Conservation (phyloP, 352 stramenopile genomes). For the Peronospora destructor region DNA sequence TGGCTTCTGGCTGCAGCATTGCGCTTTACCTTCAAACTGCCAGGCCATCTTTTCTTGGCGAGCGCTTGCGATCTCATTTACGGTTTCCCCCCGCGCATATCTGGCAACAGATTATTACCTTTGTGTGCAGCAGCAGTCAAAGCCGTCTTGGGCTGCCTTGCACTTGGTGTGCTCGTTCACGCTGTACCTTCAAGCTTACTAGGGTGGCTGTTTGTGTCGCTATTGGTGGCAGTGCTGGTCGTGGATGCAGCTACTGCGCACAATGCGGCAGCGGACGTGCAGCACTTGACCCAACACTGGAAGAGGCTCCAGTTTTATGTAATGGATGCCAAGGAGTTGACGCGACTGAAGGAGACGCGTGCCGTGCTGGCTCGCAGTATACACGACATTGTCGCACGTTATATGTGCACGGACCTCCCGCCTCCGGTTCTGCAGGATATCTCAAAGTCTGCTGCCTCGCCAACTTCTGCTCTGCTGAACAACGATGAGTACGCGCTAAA, state of each 20-base stretch:
- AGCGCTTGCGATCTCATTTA: slow-evolving; percentile 54
- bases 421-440: slow-evolving; percentile 55
- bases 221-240: slow-evolving; percentile 24
- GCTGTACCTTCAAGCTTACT: slow-evolving; percentile 24
- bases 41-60: slow-evolving; percentile 39
- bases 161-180: slow-evolving; percentile 32
- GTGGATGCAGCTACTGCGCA: slow-evolving; percentile 33
- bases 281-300: slow-evolving; percentile 51
- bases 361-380: slow-evolving; percentile 52
- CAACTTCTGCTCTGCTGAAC: slow-evolving; percentile 26
- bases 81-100: slow-evolving; percentile 27
- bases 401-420: slow-evolving; percentile 56
- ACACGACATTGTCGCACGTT: slow-evolving; percentile 58
- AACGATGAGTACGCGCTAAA: slow-evolving; percentile 69
- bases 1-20: slow-evolving; percentile 38
- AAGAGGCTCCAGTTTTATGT: slow-evolving; percentile 73
- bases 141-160: slow-evolving; percentile 29
- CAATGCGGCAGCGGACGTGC: slow-evolving; percentile 29
- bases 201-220: slow-evolving; percentile 27
- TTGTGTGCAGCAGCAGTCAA: slow-evolving; percentile 30
- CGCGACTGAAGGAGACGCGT: slow-evolving; percentile 47
- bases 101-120: slow-evolving; percentile 23
- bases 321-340: slow-evolving; percentile 51
- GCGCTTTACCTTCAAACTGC: slow-evolving; percentile 36
- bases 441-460: slow-evolving; percentile 31